phyloP scores from a whole-genome alignment of 805 yeast species.

The Soucietia sequanensis region DNA sequence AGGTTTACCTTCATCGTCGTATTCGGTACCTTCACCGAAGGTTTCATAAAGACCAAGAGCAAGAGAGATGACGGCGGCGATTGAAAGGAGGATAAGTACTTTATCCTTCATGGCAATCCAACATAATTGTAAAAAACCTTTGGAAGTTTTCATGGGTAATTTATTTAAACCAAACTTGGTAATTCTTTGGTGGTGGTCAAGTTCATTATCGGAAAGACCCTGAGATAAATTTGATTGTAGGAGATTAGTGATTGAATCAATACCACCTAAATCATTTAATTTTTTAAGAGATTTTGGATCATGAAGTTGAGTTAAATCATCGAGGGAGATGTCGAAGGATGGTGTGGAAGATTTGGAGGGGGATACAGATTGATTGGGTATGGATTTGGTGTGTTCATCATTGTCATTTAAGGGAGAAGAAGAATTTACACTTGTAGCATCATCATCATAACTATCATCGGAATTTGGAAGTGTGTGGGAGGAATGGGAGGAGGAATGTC shows the following conservation, averaged over 20 bases:
- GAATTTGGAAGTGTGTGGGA: not conserved
- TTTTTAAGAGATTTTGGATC: constrained; percentile 59
- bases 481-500: not conserved
- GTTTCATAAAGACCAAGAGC: constrained; percentile 91
- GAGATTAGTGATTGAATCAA: constrained; percentile 27
- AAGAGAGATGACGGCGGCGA: constrained; percentile 87
- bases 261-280: constrained; percentile 47
- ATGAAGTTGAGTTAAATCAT: constrained; percentile 47
- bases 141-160: constrained; percentile 70
- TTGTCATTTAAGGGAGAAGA: constrained; percentile 9
- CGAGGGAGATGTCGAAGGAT: constrained; percentile 9
- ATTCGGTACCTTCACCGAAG: constrained; percentile 76
- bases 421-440: constrained; percentile 12
- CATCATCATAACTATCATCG: constrained; percentile 1
- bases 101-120: constrained; percentile 88
- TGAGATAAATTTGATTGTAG: constrained; percentile 34
- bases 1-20: constrained; percentile 74
- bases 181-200: constrained; percentile 35
- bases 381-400: no score
- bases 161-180: constrained; percentile 64
- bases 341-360: no score
- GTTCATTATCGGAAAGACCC: constrained; percentile 42
- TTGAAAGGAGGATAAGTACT: constrained; percentile 75
- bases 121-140: constrained; percentile 65
- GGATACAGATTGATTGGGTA: no score